Percentiles rank a stretch among this genome's conserved stretches.
Conservation (phyloP, 2,329 filamentous ascomycete genomes). For the Epichloe coenophiala region DNA sequence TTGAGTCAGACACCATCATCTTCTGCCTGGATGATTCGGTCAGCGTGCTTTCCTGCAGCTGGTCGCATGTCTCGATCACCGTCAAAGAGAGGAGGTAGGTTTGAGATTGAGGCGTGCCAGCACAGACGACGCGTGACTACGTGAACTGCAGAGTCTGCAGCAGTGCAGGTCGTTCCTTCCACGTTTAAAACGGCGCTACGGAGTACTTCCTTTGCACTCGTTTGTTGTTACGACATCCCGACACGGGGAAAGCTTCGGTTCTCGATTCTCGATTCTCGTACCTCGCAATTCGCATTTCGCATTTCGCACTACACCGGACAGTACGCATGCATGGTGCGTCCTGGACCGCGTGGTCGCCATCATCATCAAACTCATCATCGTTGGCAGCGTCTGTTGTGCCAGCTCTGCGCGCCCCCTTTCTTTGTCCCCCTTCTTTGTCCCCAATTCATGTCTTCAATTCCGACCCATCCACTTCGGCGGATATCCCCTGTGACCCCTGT, state of each 20-base stretch:
- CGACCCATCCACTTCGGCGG: not conserved
- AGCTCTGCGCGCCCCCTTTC: not conserved
- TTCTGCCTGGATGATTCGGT: not conserved
- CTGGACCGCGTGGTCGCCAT: too few species aligned
- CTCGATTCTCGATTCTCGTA: not conserved
- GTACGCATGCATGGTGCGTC: not conserved
- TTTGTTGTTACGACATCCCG: too few species aligned
- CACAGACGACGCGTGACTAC: too few species aligned
- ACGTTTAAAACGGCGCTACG: too few species aligned
- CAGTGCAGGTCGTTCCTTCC: too few species aligned
- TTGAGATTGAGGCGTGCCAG: too few species aligned
- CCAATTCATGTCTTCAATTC: not conserved
- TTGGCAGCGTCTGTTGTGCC: not conserved
- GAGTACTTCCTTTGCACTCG: too few species aligned
- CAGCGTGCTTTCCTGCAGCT: not conserved
- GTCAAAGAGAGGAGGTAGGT: too few species aligned
- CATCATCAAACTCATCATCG: not conserved
- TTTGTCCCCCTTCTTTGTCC: not conserved
- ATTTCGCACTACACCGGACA: not conserved
- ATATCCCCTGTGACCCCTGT: not conserved
- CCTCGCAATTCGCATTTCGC: not conserved
- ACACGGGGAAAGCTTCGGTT: not conserved
- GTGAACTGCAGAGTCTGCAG: too few species aligned
- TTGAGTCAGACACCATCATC: too few species aligned
- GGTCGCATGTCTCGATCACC: too few species aligned